Conservation (phyloP, 306 rosid species). For the Arachis stenosperma region DNA sequence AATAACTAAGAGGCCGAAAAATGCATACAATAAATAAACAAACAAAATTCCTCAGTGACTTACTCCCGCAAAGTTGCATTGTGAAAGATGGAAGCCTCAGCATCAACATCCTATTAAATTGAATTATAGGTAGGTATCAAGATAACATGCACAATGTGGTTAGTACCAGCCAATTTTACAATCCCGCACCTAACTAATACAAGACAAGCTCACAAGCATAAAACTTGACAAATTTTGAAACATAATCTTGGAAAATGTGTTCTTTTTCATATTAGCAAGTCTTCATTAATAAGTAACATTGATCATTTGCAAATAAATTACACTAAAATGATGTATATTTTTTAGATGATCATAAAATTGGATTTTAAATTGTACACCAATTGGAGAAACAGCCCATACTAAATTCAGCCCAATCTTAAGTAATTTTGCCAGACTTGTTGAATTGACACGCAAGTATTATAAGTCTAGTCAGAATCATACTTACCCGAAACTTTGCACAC, state of each 20-base stretch:
- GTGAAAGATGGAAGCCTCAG: slow-evolving; percentile 84
- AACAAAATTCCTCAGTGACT: slow-evolving; percentile 42
- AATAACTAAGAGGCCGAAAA: slow-evolving; percentile 45
- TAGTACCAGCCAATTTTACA: slow-evolving; percentile 27
- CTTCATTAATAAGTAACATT: slow-evolving; percentile 5
- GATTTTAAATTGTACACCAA: background rate
- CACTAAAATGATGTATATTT: slow-evolving; percentile 11
- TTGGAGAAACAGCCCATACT: slow-evolving; percentile 17
- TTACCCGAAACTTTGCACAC: slow-evolving; percentile 88
- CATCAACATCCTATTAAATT: slow-evolving; percentile 79
- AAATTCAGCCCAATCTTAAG: slow-evolving; percentile 28
- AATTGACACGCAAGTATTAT: slow-evolving; percentile 23
- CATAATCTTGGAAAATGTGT: slow-evolving; percentile 3
- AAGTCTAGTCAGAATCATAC: slow-evolving; percentile 36
- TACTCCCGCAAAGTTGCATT: slow-evolving; percentile 95
- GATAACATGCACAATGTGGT: slow-evolving; percentile 27
- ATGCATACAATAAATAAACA: slow-evolving; percentile 28
- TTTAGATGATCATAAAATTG: slow-evolving; percentile 21
- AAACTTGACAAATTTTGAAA: slow-evolving; percentile 5
- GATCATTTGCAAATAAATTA: slow-evolving; percentile 2
- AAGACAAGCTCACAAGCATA: slow-evolving; percentile 26
- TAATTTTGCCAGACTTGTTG: slow-evolving; percentile 29
- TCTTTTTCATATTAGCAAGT: slow-evolving; percentile 12
- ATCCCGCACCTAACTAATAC: slow-evolving; percentile 32
- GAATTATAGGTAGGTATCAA: slow-evolving; percentile 5